These are phyloP conservation scores for Blastomyces gilchristii DNA, from an alignment of 2,329 filamentous ascomycete species.

Conservation along the genomic window DNA sequence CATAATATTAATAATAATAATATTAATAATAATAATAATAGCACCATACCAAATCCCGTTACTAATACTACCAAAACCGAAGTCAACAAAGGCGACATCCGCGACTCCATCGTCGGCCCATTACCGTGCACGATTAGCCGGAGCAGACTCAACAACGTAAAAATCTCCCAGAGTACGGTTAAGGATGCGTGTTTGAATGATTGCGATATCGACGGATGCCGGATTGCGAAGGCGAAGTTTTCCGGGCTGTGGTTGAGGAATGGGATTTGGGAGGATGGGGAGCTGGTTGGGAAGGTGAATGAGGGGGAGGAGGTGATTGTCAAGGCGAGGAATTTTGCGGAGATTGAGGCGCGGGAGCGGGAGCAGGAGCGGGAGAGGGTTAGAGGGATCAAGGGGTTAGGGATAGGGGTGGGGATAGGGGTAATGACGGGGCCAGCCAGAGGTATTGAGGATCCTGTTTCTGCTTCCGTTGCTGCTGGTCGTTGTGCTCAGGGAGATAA, in stretches of 20 bases:
- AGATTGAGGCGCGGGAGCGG: constrained; percentile 2
- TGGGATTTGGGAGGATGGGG: constrained; percentile 4
- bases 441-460: neutral
- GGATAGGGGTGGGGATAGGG: too few relatives aligned
- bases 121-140: neutral
- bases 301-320: constrained; percentile 1
- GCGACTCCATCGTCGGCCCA: neutral
- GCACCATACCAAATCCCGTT: neutral
- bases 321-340: constrained; percentile 1
- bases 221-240: neutral
- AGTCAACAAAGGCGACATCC: neutral
- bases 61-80: too few relatives aligned
- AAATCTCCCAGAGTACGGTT: neutral
- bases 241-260: constrained; percentile 6
- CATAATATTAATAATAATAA: neutral
- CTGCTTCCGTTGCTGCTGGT: neutral
- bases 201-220: neutral
- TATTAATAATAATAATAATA: neutral
- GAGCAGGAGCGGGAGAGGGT: neutral
- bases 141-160: neutral
- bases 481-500: neutral
- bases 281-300: constrained; percentile 3
- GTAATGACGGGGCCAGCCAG: neutral
- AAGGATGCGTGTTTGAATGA: neutral
- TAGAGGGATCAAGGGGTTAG: neutral